Base-by-base conservation (phyloP, 768 basidiomycete genomes). In the Boletus vermiculosoides region DNA sequence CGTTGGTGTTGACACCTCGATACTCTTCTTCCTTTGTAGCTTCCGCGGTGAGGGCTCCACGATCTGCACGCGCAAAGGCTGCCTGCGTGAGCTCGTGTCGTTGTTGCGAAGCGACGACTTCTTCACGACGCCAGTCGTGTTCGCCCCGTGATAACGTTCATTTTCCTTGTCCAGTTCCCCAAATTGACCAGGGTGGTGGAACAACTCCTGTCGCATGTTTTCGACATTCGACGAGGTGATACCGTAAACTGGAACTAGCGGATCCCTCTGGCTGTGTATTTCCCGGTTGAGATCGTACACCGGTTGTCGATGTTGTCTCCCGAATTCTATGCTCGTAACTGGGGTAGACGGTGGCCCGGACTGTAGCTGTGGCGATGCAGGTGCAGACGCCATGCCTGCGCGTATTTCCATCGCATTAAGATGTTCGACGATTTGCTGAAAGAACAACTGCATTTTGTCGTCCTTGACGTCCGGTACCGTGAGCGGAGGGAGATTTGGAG, bases 341-440 rank as follows among this genome's bases (percentile, higher is more conserved):
- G 66, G 62, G 5, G 56, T 55, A 8, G 61, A 57, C 11, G 52
- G 61, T 22, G 57, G 59, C 37, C 40, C 28, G 10, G 49, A 30
- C 12, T 49, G 53, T 10, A 66, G 20, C 22, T 57, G 63, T 15
- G 68, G 64, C 18, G 68, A 62, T 25, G 42, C 55, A 2, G 58
- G 61, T 15, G 53, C 15, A 16, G 60, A 60, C 9, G 66, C 20
- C 41, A 63, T 61, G 9, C 63, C 69, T 15, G 82, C 78, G 49
- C 81, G 80, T 39, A 79, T 76, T 65, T 89, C 85, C 75, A 93
- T 84, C 44, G 81, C 80, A 63, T 87, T 85, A 54, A 94, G 81
- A 67, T 91, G 90, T 46, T 88, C 83, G 9, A 86, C 88, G 45
- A 94, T 86, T 70, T 95, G 90, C 53, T 88, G 80, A 72, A 94